Evolutionary conservation across 257 asterid genomes (phyloP), one percentile per base, ranked within the genome.

Genomic region (Solanum etuberosum): DNA sequence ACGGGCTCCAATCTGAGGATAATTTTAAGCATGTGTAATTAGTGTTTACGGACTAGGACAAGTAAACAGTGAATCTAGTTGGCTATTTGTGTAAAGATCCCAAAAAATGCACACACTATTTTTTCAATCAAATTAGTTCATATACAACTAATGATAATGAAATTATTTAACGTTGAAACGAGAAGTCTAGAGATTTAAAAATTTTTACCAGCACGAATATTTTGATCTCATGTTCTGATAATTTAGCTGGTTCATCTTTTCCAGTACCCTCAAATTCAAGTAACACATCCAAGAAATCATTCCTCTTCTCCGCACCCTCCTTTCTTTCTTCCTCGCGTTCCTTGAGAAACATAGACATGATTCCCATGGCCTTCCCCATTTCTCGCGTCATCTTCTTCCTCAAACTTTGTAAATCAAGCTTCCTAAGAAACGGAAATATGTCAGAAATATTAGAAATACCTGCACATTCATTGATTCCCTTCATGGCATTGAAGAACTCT

Each of bases 401-500:
- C 91, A 94, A 76, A 1, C 94, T 93, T 59, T 93, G 97, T 11
- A 94, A 95, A 85, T 94, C 97, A 2, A 91, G 38, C 90, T 91
- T 51, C 27, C 40, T 91, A 85, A 93, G 86, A 78, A 90, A 88
- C 0, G 96, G 94, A 61, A 93, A 93, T 86, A 93, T 57, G 27
- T 93, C 95, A 11, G 51, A 94, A 4, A 93, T 13, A 32, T 93
- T 93, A 10, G 93, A 90, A 38, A 84, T 88, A 16, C 96, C 96
- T 63, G 95, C 83, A 90, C 92, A 91, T 88, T 90, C 92, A 90
- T 87, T 91, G 31, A 93, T 31, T 72, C 92, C 91, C 40, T 88
- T 80, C 93, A 92, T 93, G 38, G 95, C 93, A 5, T 57, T 82
- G 51, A 92, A 92, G 65, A 94, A 94, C 37, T 92, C 94, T 5